Evolutionary conservation across 192 early-diverging fungal species (phyloP), one percentile per base, ranked within the genome.

Genomic region (Podila clonocystis): DNA sequence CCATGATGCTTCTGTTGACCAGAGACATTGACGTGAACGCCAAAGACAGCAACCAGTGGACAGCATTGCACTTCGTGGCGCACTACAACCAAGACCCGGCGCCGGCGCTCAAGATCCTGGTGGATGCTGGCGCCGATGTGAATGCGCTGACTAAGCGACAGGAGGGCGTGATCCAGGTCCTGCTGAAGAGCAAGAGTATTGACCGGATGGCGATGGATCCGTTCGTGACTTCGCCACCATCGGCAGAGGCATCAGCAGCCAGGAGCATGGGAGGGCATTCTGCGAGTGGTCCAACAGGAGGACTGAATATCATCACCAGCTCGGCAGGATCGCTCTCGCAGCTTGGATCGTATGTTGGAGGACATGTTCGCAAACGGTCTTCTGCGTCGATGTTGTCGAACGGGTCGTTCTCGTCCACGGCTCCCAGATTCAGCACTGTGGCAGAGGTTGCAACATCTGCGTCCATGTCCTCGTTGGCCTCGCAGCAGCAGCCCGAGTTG

Each of bases 121-220:
- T 73, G 48, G 77, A 80, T 69, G 77, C 77, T 29, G 77, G 77
- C 22, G 77, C 77, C 22, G 71, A 80, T 58, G 77, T 80, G 41
- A 80, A 80, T 55, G 70, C 77, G 2, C 26, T 80, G 58, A 80
- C 77, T 4, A 80, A 73, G 38, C 65, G 77, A 41, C 66, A 65
- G 1, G 77, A 80, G 48, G 70, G 77, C 5, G 62, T 80, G 20
- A 65, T 80, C 17, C 77, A 80, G 26, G 67, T 80, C 17, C 28
- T 80, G 50, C 24, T 80, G 55, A 80, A 80, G 67, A 80, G 77
- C 57, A 80, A 80, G 71, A 80, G 77, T 29, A 80, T 80, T 30
- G 77, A 80, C 50, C 70, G 77, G 28, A 20, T 80, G 55, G 77
- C 77, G 15, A 24, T 61, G 29, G 59, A 61, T 30, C 26, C 59